A percentile compares a stretch with the other conserved stretches of the same genome.
Conservation (phyloP, 2,329 filamentous ascomycete species). For the Dactylella cylindrospora region DNA sequence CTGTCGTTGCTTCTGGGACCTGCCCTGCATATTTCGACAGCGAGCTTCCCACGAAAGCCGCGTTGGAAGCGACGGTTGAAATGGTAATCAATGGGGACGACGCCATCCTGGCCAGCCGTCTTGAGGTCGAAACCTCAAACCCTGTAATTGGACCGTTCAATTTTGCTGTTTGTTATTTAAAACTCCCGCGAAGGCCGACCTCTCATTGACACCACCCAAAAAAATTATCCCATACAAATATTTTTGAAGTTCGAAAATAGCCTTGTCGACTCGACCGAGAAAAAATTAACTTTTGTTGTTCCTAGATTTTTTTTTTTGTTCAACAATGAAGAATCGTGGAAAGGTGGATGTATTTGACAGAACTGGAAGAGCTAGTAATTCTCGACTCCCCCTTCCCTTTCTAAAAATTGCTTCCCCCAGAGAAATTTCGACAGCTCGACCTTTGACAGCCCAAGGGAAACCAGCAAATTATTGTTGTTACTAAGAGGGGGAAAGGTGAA, state of each 20-base stretch:
- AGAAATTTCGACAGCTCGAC: conserved; percentile 37
- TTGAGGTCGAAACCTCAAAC: conserved; percentile 45
- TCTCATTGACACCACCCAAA: conserved; percentile 9
- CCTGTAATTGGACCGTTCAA: conserved; percentile 27
- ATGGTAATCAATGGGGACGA: conserved; percentile 40
- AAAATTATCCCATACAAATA: conserved; percentile 11
- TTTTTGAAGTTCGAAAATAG: no score
- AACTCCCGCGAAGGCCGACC: background rate
- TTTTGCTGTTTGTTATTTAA: conserved; percentile 39
- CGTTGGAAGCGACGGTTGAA: conserved; percentile 38
- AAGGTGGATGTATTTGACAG: conserved; percentile 12
- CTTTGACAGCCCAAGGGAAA: conserved; percentile 28
- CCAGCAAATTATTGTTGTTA: conserved; percentile 13
- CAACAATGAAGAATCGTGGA: no score
- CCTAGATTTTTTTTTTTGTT: no score
- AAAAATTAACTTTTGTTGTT: background rate
- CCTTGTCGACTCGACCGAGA: background rate
- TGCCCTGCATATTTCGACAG: conserved; percentile 40
- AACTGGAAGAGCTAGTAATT: conserved; percentile 11
- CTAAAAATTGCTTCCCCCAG: no score
- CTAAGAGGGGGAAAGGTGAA: conserved; percentile 32
- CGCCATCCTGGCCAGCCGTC: conserved; percentile 39
- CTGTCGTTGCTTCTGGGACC: conserved; percentile 42
- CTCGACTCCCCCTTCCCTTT: conserved; percentile 33
- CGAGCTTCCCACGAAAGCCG: conserved; percentile 31